A percentile compares a stretch with the other conserved stretches of the same genome.
Conservation (phyloP, 257 asterid genomes). For the Phtheirospermum japonicum region DNA sequence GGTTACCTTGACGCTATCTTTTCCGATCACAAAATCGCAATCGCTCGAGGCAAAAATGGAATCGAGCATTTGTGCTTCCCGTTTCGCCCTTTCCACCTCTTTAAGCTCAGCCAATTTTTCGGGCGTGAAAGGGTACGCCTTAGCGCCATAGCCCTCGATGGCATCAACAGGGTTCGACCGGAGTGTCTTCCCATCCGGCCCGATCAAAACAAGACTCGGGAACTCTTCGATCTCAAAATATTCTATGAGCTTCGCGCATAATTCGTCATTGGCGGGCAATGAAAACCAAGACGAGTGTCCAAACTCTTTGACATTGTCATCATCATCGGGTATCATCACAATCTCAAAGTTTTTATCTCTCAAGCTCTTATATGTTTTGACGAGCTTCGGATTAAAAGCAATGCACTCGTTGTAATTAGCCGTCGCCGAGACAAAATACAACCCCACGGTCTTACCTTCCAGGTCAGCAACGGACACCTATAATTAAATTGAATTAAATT, state of each 20-base stretch:
- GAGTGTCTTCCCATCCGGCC: conserved; percentile 86
- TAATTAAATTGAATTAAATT: too few species aligned
- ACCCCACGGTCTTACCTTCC: conserved; percentile 73
- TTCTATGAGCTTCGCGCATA: conserved; percentile 45
- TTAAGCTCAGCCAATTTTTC: conserved; percentile 71
- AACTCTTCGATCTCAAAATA: conserved; percentile 61
- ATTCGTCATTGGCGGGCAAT: conserved; percentile 63
- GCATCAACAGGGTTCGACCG: conserved; percentile 65
- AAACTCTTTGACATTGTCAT: conserved; percentile 51
- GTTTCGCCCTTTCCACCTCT: conserved; percentile 67
- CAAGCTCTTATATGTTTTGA: conserved; percentile 48
- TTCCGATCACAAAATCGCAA: conserved; percentile 65
- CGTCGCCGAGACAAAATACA: conserved; percentile 55
- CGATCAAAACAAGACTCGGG: conserved; percentile 70
- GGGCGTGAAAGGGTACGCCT: conserved; percentile 77
- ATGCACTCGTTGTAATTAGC: conserved; percentile 32
- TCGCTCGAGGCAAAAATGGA: conserved; percentile 64
- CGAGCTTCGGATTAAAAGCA: conserved; percentile 55
- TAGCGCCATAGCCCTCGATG: conserved; percentile 65
- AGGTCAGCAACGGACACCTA: conserved; percentile 71
- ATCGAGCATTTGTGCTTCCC: conserved; percentile 82
- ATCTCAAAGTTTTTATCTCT: conserved; percentile 66
- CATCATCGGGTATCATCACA: conserved; percentile 79
- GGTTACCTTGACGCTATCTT: conserved; percentile 77
- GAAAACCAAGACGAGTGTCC: conserved; percentile 64